A percentile compares a stretch with the other conserved stretches of the same genome.
Evolutionary conservation across 495 filamentous ascomycete genomes (phyloP).

Genomic region (Platismatia glauca): DNA sequence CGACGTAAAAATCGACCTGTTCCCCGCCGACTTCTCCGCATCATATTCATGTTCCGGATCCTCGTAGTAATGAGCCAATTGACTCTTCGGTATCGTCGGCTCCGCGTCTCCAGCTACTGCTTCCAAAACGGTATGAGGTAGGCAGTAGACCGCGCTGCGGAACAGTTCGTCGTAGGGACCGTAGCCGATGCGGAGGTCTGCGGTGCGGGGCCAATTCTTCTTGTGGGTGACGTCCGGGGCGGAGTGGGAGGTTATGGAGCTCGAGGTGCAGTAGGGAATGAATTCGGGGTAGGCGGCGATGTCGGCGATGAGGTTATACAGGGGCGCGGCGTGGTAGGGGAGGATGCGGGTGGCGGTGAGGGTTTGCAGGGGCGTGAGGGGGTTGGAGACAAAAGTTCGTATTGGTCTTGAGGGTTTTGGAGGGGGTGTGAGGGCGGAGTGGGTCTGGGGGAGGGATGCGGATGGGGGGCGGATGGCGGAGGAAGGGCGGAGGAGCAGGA

Average conservation of each 20-base stretch:
- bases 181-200: constrained; percentile 77
- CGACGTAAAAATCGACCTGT: constrained; percentile 57
- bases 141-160: constrained; percentile 64
- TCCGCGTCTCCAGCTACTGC: constrained; percentile 58
- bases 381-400: constrained; percentile 23
- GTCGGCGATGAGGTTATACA: constrained; percentile 80
- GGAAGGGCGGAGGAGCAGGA: constrained; percentile 16
- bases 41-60: background rate
- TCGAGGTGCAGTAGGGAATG: constrained; percentile 74
- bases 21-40: constrained; percentile 13
- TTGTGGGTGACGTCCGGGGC: constrained; percentile 36
- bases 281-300: constrained; percentile 71
- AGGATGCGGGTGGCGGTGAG: constrained; percentile 70
- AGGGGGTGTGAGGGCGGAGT: background rate
- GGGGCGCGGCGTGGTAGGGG: constrained; percentile 56
- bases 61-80: constrained; percentile 28
- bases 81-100: constrained; percentile 32
- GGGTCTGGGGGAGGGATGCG: background rate
- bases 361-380: constrained; percentile 37
- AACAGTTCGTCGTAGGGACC: constrained; percentile 74
- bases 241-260: constrained; percentile 55
- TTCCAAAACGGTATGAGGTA: constrained; percentile 59
- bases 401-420: background rate
- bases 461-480: background rate
- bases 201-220: constrained; percentile 57